A percentile compares a stretch with the other conserved stretches of the same genome.
phyloP scores from a whole-genome alignment of 345 rosid species.

The Leavenworthia alabamica region DNA sequence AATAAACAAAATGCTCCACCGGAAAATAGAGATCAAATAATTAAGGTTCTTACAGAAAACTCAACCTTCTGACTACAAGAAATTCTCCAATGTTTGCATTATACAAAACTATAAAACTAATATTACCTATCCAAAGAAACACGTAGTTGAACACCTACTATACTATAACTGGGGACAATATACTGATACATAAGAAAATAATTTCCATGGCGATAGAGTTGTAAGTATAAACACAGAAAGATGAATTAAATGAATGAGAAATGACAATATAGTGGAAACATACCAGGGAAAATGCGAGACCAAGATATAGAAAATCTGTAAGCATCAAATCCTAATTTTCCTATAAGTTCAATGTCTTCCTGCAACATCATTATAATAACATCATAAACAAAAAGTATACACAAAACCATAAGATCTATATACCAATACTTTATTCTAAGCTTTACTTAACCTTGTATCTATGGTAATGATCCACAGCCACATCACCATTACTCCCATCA shows the following conservation, averaged over 20 bases:
- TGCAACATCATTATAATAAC: slow-evolving; percentile 27
- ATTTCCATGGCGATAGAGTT: background rate
- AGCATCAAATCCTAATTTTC: slow-evolving; percentile 65
- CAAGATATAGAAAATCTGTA: slow-evolving; percentile 89
- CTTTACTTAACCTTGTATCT: slow-evolving; percentile 56
- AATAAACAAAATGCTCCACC: background rate
- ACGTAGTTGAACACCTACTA: background rate
- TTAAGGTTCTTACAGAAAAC: background rate
- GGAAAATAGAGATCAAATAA: background rate
- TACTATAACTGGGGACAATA: background rate
- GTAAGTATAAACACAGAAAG: background rate
- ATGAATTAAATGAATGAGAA: background rate
- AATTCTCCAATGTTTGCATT: background rate
- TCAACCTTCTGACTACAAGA: background rate
- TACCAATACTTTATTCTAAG: background rate
- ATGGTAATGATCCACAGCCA: slow-evolving; percentile 75
- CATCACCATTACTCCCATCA: slow-evolving; percentile 68
- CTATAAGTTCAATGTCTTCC: slow-evolving; percentile 79
- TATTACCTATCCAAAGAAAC: background rate
- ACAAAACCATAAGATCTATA: background rate
- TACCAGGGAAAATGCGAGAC: slow-evolving; percentile 94
- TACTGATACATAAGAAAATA: background rate
- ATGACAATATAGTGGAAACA: background rate
- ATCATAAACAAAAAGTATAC: slow-evolving; percentile 10
- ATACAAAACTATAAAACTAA: background rate